Evolutionary conservation across 2,329 filamentous ascomycete genomes (phyloP).

Genomic region (Neonectria sp.): DNA sequence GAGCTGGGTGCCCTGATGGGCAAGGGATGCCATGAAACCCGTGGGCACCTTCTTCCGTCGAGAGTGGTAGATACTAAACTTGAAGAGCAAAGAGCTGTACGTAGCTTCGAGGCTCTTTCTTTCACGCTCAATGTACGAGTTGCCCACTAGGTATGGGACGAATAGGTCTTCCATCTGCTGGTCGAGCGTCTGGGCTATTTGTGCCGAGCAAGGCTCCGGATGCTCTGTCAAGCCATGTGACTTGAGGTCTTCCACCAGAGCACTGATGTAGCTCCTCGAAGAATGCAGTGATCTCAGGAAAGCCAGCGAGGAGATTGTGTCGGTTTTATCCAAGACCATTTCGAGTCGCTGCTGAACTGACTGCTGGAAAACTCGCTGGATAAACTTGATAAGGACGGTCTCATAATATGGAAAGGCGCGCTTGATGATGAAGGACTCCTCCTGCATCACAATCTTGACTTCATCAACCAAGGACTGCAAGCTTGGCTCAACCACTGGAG

Average conservation of each 20-base stretch:
- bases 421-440: slow-evolving; percentile 97
- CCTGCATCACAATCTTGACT: slow-evolving; percentile 94
- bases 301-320: slow-evolving; percentile 90
- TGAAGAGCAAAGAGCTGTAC: slow-evolving; percentile 94
- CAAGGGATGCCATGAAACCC: slow-evolving; percentile 92
- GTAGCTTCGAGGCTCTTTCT: slow-evolving; percentile 81
- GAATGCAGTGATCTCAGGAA: slow-evolving; percentile 94
- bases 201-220: slow-evolving; percentile 89
- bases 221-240: slow-evolving; percentile 95
- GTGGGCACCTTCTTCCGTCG: slow-evolving; percentile 89
- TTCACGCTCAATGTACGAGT: slow-evolving; percentile 80
- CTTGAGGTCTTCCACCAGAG: slow-evolving; percentile 93
- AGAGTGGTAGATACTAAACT: slow-evolving; percentile 96
- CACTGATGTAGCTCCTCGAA: slow-evolving; percentile 89
- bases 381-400: slow-evolving; percentile 91
- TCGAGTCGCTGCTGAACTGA: slow-evolving; percentile 97
- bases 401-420: slow-evolving; percentile 97
- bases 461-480: slow-evolving; percentile 94
- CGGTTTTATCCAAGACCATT: slow-evolving; percentile 95
- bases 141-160: slow-evolving; percentile 77
- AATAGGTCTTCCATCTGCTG: slow-evolving; percentile 85
- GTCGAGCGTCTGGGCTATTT: slow-evolving; percentile 83
- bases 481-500: slow-evolving; percentile 91
- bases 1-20: slow-evolving; percentile 90
- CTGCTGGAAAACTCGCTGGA: slow-evolving; percentile 97